phyloP scores from a whole-genome alignment of 495 filamentous ascomycete species.

The Penicillium longicatenatum region DNA sequence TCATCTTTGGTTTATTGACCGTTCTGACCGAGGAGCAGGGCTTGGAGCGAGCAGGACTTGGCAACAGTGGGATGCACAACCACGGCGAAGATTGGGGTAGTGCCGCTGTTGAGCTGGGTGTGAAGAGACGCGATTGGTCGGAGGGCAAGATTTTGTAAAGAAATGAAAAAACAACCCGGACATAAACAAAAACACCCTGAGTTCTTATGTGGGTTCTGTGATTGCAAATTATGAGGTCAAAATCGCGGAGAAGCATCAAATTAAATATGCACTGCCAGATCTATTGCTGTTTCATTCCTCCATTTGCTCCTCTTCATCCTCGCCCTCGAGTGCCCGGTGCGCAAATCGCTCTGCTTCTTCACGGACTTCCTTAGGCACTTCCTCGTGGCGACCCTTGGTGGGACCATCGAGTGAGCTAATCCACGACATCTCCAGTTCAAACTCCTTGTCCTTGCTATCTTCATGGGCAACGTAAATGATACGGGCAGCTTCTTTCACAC shows the following conservation, averaged over 20 bases:
- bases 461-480: conserved; percentile 98
- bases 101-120: conserved; percentile 55
- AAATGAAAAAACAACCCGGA: conserved; percentile 1
- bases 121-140: conserved; percentile 47
- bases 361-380: conserved; percentile 83
- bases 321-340: conserved; percentile 68
- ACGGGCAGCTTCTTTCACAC: conserved; percentile 91
- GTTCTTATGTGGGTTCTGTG: neutral
- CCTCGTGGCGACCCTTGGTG: conserved; percentile 88
- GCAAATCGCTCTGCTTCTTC: conserved; percentile 90
- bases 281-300: conserved; percentile 61
- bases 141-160: conserved; percentile 45
- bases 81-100: conserved; percentile 88
- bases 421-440: conserved; percentile 99
- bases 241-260: conserved; percentile 17
- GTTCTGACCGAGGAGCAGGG: conserved; percentile 88
- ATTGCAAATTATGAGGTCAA: neutral
- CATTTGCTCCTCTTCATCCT: conserved; percentile 79
- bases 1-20: conserved; percentile 92
- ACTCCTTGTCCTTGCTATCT: conserved; percentile 98
- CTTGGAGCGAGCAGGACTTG: conserved; percentile 78
- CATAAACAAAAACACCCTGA: neutral
- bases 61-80: conserved; percentile 62
- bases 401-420: conserved; percentile 78
- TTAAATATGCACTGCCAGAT: conserved; percentile 21